phyloP scores from a whole-genome alignment of 2,329 filamentous ascomycete species.

The Xylariaceae sp. region DNA sequence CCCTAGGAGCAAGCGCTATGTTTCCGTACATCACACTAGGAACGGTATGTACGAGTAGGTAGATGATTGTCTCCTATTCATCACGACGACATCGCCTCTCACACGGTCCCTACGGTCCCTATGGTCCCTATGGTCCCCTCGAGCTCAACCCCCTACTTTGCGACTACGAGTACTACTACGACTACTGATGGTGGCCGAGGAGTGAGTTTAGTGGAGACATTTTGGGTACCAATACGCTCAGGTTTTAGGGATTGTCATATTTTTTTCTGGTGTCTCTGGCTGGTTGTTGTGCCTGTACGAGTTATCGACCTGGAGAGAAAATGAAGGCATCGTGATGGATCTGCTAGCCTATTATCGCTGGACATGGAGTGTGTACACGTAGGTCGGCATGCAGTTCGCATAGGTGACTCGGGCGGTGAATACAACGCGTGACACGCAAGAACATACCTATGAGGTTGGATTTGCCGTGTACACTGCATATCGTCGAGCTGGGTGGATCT shows the following conservation, averaged over 20 bases:
- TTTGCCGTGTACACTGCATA: constrained; percentile 12
- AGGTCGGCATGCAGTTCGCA: constrained; percentile 22
- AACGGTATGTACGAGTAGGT: not conserved
- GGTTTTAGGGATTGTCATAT: constrained; percentile 2
- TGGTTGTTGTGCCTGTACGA: not conserved
- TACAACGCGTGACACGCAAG: constrained; percentile 16
- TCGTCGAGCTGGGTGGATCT: constrained; percentile 6
- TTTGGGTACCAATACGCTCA: constrained; percentile 16
- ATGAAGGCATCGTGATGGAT: constrained; percentile 23
- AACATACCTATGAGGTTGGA: constrained; percentile 17
- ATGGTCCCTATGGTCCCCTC: constrained; percentile 2
- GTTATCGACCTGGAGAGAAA: constrained; percentile 10
- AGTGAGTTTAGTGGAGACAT: constrained; percentile 9
- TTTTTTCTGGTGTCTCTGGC: constrained; percentile 3
- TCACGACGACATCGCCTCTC: not conserved
- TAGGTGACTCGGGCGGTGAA: constrained; percentile 20
- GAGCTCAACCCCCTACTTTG: constrained; percentile 4
- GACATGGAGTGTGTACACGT: constrained; percentile 18
- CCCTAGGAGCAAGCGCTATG: constrained; percentile 4
- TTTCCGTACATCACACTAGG: not conserved
- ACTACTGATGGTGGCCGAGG: constrained; percentile 2
- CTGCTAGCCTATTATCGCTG: constrained; percentile 14
- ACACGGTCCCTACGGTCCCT: not conserved
- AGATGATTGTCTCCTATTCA: constrained; percentile 9
- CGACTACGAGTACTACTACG: not conserved